phyloP scores from a whole-genome alignment of 2,329 filamentous ascomycete species.

The Phymatotrichopsis omnivora region DNA sequence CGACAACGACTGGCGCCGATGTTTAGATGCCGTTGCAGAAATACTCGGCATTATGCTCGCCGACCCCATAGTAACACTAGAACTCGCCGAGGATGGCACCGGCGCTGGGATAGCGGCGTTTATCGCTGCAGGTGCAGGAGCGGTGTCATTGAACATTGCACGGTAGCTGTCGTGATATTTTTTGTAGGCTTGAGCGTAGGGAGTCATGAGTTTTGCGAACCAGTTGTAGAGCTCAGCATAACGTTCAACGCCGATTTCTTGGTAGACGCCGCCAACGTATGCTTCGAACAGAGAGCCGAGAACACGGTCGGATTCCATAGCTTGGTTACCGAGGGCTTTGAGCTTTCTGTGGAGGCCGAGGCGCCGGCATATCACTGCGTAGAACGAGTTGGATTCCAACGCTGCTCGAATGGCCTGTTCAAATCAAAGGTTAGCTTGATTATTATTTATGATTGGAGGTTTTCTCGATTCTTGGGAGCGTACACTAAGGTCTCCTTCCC shows the following conservation, averaged over 20 bases:
- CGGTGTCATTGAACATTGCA: constrained; percentile 4
- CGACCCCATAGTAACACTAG: not conserved
- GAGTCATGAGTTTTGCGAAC: constrained; percentile 25
- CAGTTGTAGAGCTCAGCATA: constrained; percentile 23
- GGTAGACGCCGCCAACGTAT: constrained; percentile 28
- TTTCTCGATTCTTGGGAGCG: not conserved
- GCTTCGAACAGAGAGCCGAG: constrained; percentile 26
- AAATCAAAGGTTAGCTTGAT: not conserved
- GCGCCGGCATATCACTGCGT: constrained; percentile 27
- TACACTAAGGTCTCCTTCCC: constrained; percentile 7
- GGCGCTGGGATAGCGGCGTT: not conserved
- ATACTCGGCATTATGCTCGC: constrained; percentile 10
- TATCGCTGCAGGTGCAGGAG: not conserved
- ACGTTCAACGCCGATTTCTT: constrained; percentile 22
- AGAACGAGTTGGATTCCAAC: constrained; percentile 19
- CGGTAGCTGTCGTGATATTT: constrained; percentile 24
- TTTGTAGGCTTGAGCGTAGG: constrained; percentile 24
- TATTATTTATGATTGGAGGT: not conserved
- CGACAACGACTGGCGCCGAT: constrained; percentile 20
- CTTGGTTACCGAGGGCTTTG: constrained; percentile 7
- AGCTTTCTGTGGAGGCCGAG: constrained; percentile 24
- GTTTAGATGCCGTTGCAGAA: constrained; percentile 14
- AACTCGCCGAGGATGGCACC: not conserved
- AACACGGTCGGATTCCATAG: constrained; percentile 21
- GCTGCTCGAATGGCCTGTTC: constrained; percentile 20